Evolutionary conservation across 192 early-diverging fungal genomes (phyloP), one percentile per base, ranked within the genome.

Genomic region (Coemansia sp.): DNA sequence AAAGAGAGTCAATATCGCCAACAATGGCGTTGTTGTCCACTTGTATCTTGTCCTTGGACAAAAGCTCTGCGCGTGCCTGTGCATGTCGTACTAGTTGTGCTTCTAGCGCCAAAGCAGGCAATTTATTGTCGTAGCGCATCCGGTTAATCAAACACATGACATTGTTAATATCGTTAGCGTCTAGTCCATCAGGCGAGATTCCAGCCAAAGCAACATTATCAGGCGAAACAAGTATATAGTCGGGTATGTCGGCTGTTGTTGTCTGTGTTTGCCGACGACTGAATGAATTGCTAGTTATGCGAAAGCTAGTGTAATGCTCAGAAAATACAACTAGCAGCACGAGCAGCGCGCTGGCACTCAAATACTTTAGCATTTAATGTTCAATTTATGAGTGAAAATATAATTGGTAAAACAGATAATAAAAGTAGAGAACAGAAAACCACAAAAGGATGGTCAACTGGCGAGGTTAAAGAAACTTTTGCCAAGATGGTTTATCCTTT

Each of bases 111-210:
- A 80, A 16, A 1, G 71, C 49, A 0, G 71, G 13, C 11, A 58
- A 16, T 1, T 52, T 57, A 18, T 35, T 51, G 61, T 80, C 68
- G 37, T 71, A 74, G 26, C 77, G 60, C 10, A 56, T 38, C 8
- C 72, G 67, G 56, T 74, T 80, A 8, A 65, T 61, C 8, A 80
- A 57, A 22, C 77, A 80, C 51, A 65, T 45, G 54, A 80, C 74
- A 54, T 74, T 64, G 59, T 80, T 80, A 13, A 80, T 52, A 2
- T 54, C 64, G 13, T 56, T 52, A 26, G 39, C 47, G 41, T 57
- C 61, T 6, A 74, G 49, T 8, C 77, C 77, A 5, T 47, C 27
- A 0, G 67, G 54, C 18, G 65, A 54, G 1, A 71, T 66, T 6
- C 71, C 71, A 2, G 64, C 77, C 26, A 63, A 58, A 7, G 77